Evolutionary conservation across 768 basidiomycete species (phyloP).

Genomic region (Rhizopogon roseolus): DNA sequence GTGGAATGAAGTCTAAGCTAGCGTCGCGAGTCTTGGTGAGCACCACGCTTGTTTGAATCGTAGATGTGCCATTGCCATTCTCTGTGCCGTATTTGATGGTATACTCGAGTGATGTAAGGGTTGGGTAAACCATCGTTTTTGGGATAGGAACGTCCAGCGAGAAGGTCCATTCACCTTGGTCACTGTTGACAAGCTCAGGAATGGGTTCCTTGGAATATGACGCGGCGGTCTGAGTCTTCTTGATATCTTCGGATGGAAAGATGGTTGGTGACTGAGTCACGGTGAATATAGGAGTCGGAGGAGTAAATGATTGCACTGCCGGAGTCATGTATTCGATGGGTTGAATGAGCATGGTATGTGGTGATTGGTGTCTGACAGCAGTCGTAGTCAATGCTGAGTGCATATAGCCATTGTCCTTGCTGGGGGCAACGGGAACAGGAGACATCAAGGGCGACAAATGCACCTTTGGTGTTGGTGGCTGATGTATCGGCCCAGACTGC

Average conservation of each 20-base stretch:
- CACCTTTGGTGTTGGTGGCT: no score
- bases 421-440: no score
- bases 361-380: neutral
- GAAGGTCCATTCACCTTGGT: neutral
- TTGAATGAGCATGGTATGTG: no score
- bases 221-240: neutral
- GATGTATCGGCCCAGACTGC: no score
- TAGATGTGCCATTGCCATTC: neutral
- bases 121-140: neutral
- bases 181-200: neutral
- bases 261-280: no score
- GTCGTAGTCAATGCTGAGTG: neutral
- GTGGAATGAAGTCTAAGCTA: neutral
- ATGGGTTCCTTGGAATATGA: neutral
- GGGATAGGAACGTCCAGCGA: neutral
- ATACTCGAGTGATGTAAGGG: neutral
- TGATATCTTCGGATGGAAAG: no score
- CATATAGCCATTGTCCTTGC: no score
- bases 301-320: no score
- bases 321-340: no score
- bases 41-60: neutral
- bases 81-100: neutral
- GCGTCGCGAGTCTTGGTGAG: neutral
- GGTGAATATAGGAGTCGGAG: no score
- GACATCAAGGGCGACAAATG: no score